Evolutionary conservation across 805 yeast genomes (phyloP).

Genomic region (Yamadazyma ubonensis): DNA sequence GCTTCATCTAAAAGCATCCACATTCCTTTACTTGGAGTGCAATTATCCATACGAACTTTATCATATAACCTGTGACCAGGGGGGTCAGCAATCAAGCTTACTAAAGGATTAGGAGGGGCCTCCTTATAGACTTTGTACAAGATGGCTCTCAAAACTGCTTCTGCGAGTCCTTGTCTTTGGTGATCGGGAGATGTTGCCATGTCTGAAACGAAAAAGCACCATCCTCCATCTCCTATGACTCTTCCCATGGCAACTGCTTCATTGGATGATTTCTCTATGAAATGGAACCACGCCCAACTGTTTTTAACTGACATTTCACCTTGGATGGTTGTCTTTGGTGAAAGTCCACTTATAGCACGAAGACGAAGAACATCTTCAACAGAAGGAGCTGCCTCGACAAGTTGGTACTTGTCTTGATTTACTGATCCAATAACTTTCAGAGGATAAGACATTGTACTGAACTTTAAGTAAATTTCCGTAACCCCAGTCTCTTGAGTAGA

Average conservation of each 20-base stretch:
- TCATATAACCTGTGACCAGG: conserved; percentile 10
- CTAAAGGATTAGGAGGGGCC: conserved; percentile 3
- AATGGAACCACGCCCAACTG: conserved; percentile 4
- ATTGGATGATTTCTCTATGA: neutral
- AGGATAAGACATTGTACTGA: neutral
- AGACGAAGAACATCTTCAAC: conserved; percentile 6
- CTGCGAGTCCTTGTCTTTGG: conserved; percentile 9
- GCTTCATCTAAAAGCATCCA: neutral
- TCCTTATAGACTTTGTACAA: conserved; percentile 4
- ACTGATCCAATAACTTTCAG: neutral
- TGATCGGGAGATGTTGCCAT: conserved; percentile 10
- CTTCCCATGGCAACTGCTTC: conserved; percentile 11
- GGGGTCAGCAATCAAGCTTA: conserved; percentile 9
- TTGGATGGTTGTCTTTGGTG: conserved; percentile 5
- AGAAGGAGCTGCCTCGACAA: conserved; percentile 1
- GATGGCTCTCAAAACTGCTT: conserved; percentile 2
- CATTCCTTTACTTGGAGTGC: neutral
- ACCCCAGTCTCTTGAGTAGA: neutral
- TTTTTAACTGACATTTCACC: conserved; percentile 2
- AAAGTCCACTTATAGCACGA: conserved; percentile 5
- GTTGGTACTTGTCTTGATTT: conserved; percentile 1
- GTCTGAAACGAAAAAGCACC: conserved; percentile 10
- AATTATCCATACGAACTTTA: neutral
- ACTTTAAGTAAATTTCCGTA: too few species aligned
- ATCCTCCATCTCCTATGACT: conserved; percentile 12